phyloP scores from a whole-genome alignment of 2,329 filamentous ascomycete species.

The Talaromyces sp. region DNA sequence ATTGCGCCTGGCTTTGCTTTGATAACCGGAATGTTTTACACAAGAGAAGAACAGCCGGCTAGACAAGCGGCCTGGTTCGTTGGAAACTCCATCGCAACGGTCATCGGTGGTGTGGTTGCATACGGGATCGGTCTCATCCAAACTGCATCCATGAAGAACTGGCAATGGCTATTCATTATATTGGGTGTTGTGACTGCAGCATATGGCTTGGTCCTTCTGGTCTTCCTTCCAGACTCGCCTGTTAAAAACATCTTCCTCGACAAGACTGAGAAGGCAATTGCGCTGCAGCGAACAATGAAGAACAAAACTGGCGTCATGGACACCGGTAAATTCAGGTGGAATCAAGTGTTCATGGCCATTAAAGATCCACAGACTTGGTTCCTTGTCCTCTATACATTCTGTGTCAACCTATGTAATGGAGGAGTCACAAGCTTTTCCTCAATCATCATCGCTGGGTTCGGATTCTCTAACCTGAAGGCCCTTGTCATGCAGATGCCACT shows the following conservation, averaged over 20 bases:
- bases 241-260: slow-evolving; percentile 39
- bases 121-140: slow-evolving; percentile 33
- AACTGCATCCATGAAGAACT: slow-evolving; percentile 21
- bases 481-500: slow-evolving; percentile 43
- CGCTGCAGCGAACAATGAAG: slow-evolving; percentile 54
- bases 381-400: slow-evolving; percentile 35
- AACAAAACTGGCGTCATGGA: slow-evolving; percentile 60
- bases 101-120: slow-evolving; percentile 34
- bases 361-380: slow-evolving; percentile 38
- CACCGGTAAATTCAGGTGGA: slow-evolving; percentile 44
- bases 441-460: slow-evolving; percentile 43
- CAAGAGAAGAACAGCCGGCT: slow-evolving; percentile 35
- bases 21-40: slow-evolving; percentile 42
- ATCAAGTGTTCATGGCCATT: slow-evolving; percentile 42
- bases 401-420: slow-evolving; percentile 38
- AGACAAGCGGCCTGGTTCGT: slow-evolving; percentile 40
- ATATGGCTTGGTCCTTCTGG: slow-evolving; percentile 23
- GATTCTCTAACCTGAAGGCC: slow-evolving; percentile 38
- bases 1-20: slow-evolving; percentile 40
- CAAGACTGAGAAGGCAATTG: slow-evolving; percentile 48
- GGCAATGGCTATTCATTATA: slow-evolving; percentile 37
- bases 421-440: slow-evolving; percentile 40
- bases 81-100: slow-evolving; percentile 35
- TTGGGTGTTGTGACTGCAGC: slow-evolving; percentile 33
- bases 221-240: slow-evolving; percentile 21